phyloP scores from a whole-genome alignment of 2,329 filamentous ascomycete genomes.

The Colletotrichum sp. region DNA sequence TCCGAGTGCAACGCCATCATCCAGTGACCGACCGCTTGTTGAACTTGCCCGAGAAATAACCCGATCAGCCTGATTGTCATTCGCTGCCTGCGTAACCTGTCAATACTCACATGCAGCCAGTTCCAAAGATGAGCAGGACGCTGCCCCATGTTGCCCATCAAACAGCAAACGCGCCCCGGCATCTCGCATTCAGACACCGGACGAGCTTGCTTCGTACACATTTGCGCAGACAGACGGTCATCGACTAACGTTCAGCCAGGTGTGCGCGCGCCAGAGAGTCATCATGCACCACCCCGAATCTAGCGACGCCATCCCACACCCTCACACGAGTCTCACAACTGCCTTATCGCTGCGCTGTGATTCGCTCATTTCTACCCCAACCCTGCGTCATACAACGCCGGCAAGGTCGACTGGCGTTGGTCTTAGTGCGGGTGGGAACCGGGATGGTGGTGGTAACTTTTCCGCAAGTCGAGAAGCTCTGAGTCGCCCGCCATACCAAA shows the following conservation, averaged over 20 bases:
- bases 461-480: neutral
- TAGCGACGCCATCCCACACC: conserved; percentile 11
- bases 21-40: neutral
- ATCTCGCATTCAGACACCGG: neutral
- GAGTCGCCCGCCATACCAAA: conserved; percentile 9
- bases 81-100: neutral
- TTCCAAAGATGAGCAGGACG: neutral
- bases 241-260: neutral
- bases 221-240: neutral
- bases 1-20: neutral
- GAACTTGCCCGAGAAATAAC: neutral
- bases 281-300: conserved; percentile 13
- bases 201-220: neutral
- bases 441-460: conserved; percentile 3
- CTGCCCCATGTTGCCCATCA: neutral
- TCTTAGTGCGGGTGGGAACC: conserved; percentile 4
- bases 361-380: conserved; percentile 1
- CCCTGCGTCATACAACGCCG: conserved; percentile 15
- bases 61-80: neutral
- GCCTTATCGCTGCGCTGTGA: conserved; percentile 16
- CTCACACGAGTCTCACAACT: neutral
- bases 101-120: neutral
- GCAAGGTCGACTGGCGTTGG: conserved; percentile 8
- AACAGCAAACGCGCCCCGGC: neutral
- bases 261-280: neutral